phyloP scores from a whole-genome alignment of 2,329 filamentous ascomycete genomes.

The Penicillium glabrum region DNA sequence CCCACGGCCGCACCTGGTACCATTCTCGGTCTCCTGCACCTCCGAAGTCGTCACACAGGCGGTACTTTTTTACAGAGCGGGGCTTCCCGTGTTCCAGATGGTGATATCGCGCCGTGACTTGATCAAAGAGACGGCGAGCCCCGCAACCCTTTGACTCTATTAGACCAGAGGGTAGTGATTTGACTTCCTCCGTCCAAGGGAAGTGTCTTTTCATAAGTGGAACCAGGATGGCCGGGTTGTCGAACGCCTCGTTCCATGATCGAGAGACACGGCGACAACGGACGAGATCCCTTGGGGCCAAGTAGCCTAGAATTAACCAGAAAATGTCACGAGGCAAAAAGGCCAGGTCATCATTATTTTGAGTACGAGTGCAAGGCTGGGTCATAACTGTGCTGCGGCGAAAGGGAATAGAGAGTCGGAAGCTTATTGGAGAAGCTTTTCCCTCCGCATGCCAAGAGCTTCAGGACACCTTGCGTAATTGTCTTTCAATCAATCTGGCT shows the following conservation, averaged over 20 bases:
- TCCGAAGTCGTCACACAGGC: slow-evolving; percentile 39
- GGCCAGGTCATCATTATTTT: slow-evolving; percentile 21
- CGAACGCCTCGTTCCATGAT: slow-evolving; percentile 52
- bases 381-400: slow-evolving; percentile 9
- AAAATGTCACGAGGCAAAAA: slow-evolving; percentile 60
- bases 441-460: slow-evolving; percentile 38
- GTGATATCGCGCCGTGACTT: slow-evolving; percentile 56
- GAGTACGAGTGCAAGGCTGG: neutral
- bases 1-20: slow-evolving; percentile 45
- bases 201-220: slow-evolving; percentile 54
- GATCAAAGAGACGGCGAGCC: slow-evolving; percentile 44
- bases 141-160: slow-evolving; percentile 2
- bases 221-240: slow-evolving; percentile 47
- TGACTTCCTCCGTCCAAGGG: slow-evolving; percentile 54
- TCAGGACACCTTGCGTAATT: slow-evolving; percentile 42
- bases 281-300: slow-evolving; percentile 53
- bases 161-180: slow-evolving; percentile 28
- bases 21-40: slow-evolving; percentile 38
- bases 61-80: slow-evolving; percentile 47
- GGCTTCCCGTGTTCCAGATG: slow-evolving; percentile 52
- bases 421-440: slow-evolving; percentile 16
- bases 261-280: slow-evolving; percentile 55
- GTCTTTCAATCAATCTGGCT: neutral
- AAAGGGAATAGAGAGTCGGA: neutral
- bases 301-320: slow-evolving; percentile 51